Base-by-base conservation (phyloP, 768 basidiomycete genomes). In the Collybia mongolica region DNA sequence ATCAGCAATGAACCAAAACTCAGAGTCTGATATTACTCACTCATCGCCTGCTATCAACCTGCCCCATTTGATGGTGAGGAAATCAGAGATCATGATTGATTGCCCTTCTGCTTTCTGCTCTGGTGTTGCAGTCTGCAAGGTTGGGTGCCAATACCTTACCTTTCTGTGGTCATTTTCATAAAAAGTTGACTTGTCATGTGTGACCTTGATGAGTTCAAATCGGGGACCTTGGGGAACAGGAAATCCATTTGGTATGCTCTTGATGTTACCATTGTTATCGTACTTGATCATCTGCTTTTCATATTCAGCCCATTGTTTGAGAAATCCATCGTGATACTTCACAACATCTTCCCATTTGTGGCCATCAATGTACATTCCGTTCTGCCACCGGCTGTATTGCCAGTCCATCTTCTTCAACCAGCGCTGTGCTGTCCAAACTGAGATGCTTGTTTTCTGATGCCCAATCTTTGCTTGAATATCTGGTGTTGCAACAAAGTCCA, bases 401-500 rank as follows among this genome's bases (percentile, higher is more conserved):
- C 44, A 45, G 32, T 40, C 45, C 20, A 52, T 35, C 17, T 42
- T n/a, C 29, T 52, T 28, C 6, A 52, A 46, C 51, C 51, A 51
- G 12, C 49, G 11, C 14, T 38, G 32, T 18, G 35, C 50, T 24
- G 50, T 51, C 36, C 39, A 36, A 9, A 52, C 6, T 6, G 45
- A 52, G 17, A 52, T 50, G 14, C 12, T 15, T 19, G 11, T 9
- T 35, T 26, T 28, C 18, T 15, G 24, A 5, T 7, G 12, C 32
- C 18, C 26, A 15, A 45, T 18, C 12, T 45, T 45, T 9, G 24
- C 12, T 35, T 45, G 44, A 9, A 45, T 28, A 3, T 45, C 44
- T 23, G 44, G 44, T 14, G 26, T 45, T 45, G 12, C 12, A 3
- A 45, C 18, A 45, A 28, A 45, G 18, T 45, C 11, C 5, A 45